Conservation (phyloP, 148 eudicot species). For the Beta vulgaris region DNA sequence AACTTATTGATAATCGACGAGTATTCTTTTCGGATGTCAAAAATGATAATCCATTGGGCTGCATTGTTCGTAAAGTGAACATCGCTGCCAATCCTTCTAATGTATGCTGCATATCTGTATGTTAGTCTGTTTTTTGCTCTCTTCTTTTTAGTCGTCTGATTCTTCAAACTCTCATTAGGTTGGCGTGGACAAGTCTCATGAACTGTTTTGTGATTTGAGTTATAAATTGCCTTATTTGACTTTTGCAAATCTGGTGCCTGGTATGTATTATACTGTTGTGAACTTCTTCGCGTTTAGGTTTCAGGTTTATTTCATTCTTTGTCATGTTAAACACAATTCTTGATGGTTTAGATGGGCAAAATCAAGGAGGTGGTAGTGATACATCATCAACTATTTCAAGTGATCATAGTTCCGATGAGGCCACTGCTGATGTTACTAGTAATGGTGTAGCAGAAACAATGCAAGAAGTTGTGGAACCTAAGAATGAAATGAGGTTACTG, state of each 20-base stretch:
- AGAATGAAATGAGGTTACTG: constrained; percentile 8
- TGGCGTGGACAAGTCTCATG: constrained; percentile 18
- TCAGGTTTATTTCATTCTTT: background rate
- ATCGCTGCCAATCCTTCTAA: background rate
- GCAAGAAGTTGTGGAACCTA: constrained; percentile 4
- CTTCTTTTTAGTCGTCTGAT: background rate
- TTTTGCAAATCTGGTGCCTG: constrained; percentile 30
- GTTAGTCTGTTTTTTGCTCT: background rate
- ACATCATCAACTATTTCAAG: constrained; percentile 30
- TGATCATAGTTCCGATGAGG: constrained; percentile 17
- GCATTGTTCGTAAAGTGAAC: constrained; percentile 17
- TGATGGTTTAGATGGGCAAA: background rate
- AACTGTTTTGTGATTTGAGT: constrained; percentile 41
- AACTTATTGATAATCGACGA: constrained; percentile 9
- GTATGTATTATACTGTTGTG: background rate
- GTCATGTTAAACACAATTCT: background rate
- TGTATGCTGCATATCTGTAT: background rate
- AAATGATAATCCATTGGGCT: constrained; percentile 22
- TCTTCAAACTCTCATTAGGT: constrained; percentile 22
- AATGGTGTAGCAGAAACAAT: background rate
- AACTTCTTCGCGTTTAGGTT: background rate
- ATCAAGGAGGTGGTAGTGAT: constrained; percentile 15
- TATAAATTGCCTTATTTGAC: constrained; percentile 40
- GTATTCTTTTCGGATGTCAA: constrained; percentile 24
- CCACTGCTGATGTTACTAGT: constrained; percentile 11